Conservation (phyloP, 371 early-diverging fungal species). For the Apophysomyces trapeziformis region DNA sequence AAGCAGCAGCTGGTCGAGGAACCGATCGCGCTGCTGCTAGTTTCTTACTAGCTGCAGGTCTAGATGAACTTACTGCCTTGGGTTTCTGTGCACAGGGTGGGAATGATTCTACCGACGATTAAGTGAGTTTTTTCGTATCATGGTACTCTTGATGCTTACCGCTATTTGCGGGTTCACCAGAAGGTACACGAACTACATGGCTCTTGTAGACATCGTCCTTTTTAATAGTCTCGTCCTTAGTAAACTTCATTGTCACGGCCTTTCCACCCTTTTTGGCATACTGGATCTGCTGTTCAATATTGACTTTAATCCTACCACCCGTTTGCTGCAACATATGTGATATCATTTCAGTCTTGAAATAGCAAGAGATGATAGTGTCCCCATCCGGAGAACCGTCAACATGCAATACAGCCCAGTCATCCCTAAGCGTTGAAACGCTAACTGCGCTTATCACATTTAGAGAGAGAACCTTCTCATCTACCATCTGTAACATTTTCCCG, state of each 20-base stretch:
- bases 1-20: slow-evolving; percentile 16
- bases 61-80: slow-evolving; percentile 21
- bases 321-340: slow-evolving; percentile 64
- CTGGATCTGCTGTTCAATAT: slow-evolving; percentile 60
- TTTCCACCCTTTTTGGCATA: slow-evolving; percentile 83
- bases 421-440: slow-evolving; percentile 71
- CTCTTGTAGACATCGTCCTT: slow-evolving; percentile 75
- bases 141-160: slow-evolving; percentile 28
- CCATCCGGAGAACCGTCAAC: slow-evolving; percentile 67
- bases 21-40: slow-evolving; percentile 26
- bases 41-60: slow-evolving; percentile 35
- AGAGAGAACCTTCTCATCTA: slow-evolving; percentile 55
- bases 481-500: slow-evolving; percentile 58
- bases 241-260: slow-evolving; percentile 74
- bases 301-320: slow-evolving; percentile 61
- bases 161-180: slow-evolving; percentile 74
- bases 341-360: slow-evolving; percentile 88
- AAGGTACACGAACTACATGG: slow-evolving; percentile 70
- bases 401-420: slow-evolving; percentile 87
- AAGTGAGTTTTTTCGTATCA: neutral
- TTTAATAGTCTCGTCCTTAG: slow-evolving; percentile 69
- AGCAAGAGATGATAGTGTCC: slow-evolving; percentile 50
- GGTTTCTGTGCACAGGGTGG: slow-evolving; percentile 65
- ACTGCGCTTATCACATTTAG: slow-evolving; percentile 59
- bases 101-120: slow-evolving; percentile 43